Conservation (phyloP, 1,284 basidiomycete species). For the Pulchroboletus neoregius region DNA sequence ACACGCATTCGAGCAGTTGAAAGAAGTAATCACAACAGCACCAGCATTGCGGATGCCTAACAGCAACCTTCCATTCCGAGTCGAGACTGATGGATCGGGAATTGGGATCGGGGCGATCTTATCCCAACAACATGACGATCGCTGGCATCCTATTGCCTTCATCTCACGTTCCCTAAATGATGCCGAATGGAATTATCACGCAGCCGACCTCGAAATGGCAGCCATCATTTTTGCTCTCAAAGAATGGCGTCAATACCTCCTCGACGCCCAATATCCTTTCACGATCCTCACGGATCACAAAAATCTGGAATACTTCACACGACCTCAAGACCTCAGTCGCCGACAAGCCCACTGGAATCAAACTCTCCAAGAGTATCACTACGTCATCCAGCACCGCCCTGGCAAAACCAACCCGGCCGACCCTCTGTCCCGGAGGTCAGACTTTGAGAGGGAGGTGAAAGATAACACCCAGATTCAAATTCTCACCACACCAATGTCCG, state of each 20-base stretch:
- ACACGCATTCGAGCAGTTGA: background rate
- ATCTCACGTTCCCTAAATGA: background rate
- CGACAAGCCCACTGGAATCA: background rate
- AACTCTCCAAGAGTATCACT: background rate
- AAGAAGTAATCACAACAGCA: background rate
- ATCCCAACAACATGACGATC: background rate
- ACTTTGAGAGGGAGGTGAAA: background rate
- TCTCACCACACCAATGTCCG: background rate
- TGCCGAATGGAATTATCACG: background rate
- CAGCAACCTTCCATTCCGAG: rapidly evolving
- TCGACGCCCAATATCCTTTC: background rate
- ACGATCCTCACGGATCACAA: background rate
- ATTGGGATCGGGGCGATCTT: background rate
- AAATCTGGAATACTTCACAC: background rate
- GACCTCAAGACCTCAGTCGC: background rate
- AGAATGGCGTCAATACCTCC: background rate
- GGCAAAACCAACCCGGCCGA: background rate
- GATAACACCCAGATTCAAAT: too few relatives aligned
- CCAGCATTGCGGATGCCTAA: background rate
- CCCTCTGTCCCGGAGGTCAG: background rate
- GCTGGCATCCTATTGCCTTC: background rate
- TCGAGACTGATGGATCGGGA: background rate
- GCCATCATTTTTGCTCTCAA: background rate
- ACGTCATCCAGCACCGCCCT: background rate
- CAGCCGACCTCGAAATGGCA: background rate